phyloP scores from a whole-genome alignment of 2,329 filamentous ascomycete species.

The Aspergillus pseudotamarii region DNA sequence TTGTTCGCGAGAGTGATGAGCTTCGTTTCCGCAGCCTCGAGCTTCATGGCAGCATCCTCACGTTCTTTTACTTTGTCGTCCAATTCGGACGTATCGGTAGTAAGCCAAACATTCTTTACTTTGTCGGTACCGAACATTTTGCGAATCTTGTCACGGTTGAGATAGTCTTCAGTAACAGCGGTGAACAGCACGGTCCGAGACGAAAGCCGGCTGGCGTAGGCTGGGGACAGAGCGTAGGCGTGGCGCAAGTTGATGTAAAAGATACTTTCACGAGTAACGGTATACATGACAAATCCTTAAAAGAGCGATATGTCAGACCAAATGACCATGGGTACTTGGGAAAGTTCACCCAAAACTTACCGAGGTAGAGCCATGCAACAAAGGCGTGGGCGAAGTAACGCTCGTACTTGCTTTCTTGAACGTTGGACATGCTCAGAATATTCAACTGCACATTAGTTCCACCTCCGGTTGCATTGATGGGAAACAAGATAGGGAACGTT shows the following conservation, averaged over 20 bases:
- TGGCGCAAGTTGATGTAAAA: slow-evolving; percentile 93
- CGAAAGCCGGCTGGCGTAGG: slow-evolving; percentile 82
- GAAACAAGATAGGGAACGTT: slow-evolving; percentile 86
- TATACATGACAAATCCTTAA: slow-evolving; percentile 77
- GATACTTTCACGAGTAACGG: slow-evolving; percentile 83
- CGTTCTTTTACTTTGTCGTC: slow-evolving; percentile 81
- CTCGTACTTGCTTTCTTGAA: slow-evolving; percentile 58
- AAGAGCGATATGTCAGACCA: neutral
- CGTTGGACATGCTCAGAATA: slow-evolving; percentile 76
- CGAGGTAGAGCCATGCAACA: slow-evolving; percentile 79
- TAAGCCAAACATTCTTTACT: slow-evolving; percentile 83
- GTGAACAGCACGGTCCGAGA: slow-evolving; percentile 89
- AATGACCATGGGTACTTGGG: neutral
- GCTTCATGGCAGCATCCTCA: slow-evolving; percentile 74
- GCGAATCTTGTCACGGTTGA: slow-evolving; percentile 74
- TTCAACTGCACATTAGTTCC: slow-evolving; percentile 69
- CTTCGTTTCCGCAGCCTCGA: slow-evolving; percentile 85
- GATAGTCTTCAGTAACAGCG: slow-evolving; percentile 76
- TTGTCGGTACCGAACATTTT: slow-evolving; percentile 77
- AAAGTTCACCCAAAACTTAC: slow-evolving; percentile 30
- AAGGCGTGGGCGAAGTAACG: slow-evolving; percentile 82
- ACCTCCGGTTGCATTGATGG: slow-evolving; percentile 83
- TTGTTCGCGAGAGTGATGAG: slow-evolving; percentile 79
- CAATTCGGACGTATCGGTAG: slow-evolving; percentile 73
- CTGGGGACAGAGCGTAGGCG: slow-evolving; percentile 83